These are phyloP conservation scores for Daldinia loculata DNA, from an alignment of 495 filamentous ascomycete genomes.

Conservation along the genomic window DNA sequence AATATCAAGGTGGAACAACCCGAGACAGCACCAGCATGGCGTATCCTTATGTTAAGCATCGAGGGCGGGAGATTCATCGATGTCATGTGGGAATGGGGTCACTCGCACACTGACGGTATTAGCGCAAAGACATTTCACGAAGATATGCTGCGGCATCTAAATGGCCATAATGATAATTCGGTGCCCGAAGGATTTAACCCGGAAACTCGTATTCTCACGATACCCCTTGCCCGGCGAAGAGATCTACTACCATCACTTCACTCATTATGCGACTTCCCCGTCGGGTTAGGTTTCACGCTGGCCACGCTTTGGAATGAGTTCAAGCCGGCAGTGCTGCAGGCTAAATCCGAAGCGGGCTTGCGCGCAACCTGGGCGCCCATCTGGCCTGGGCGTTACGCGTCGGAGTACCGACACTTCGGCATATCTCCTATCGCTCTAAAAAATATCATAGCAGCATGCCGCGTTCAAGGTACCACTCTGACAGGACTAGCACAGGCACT, in stretches of 20 bases:
- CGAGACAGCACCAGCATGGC: conserved; percentile 45
- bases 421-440: conserved; percentile 26
- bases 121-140: conserved; percentile 48
- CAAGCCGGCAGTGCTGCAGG: conserved; percentile 5
- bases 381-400: conserved; percentile 28
- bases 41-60: conserved; percentile 36
- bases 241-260: conserved; percentile 26
- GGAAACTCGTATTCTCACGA: conserved; percentile 25
- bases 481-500: conserved; percentile 49
- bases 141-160: conserved; percentile 44
- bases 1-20: conserved; percentile 39
- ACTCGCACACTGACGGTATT: conserved; percentile 48
- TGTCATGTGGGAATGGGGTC: conserved; percentile 48
- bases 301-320: conserved; percentile 29
- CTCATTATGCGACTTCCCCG: conserved; percentile 28
- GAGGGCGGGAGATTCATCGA: conserved; percentile 28
- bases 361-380: conserved; percentile 45
- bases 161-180: background rate
- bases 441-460: conserved; percentile 40
- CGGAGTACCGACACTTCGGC: conserved; percentile 43
- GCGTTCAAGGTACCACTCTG: conserved; percentile 44
- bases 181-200: conserved; percentile 8
- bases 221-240: conserved; percentile 21
- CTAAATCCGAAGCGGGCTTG: background rate
- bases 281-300: conserved; percentile 22